These are phyloP conservation scores for Neurospora tetraspora DNA, from an alignment of 495 filamentous ascomycete species.

Conservation along the genomic window DNA sequence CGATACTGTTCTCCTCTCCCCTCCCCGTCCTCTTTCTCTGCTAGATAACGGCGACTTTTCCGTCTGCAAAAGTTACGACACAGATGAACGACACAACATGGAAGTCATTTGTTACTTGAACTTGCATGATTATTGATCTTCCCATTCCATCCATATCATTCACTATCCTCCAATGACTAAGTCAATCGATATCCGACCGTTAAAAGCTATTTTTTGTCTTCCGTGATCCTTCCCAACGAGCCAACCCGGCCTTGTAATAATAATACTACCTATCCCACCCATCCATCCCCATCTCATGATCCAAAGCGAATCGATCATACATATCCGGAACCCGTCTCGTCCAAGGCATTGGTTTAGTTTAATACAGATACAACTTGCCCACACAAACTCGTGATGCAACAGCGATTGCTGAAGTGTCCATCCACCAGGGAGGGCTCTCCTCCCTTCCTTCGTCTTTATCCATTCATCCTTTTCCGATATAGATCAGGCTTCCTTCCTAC, in stretches of 20 bases:
- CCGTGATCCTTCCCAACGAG: neutral
- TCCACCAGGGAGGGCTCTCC: no score
- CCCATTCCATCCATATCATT: neutral
- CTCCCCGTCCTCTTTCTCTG: neutral
- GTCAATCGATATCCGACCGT: neutral
- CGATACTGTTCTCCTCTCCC: neutral
- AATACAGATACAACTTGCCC: no score
- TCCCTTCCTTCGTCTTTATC: no score
- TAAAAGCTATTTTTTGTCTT: neutral
- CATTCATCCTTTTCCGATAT: no score
- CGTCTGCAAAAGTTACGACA: no score
- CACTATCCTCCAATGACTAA: neutral
- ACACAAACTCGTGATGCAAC: no score
- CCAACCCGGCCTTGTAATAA: neutral
- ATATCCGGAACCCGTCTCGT: neutral
- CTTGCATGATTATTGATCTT: neutral
- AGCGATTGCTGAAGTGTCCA: no score
- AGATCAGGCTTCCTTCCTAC: no score
- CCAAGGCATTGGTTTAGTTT: no score
- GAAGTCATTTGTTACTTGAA: neutral
- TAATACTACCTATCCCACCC: neutral
- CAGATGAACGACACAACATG: neutral
- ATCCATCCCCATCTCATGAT: neutral
- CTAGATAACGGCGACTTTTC: no score
- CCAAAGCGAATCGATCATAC: neutral